phyloP scores from a whole-genome alignment of 2,329 filamentous ascomycete genomes.

The Elsinoe necatrix region DNA sequence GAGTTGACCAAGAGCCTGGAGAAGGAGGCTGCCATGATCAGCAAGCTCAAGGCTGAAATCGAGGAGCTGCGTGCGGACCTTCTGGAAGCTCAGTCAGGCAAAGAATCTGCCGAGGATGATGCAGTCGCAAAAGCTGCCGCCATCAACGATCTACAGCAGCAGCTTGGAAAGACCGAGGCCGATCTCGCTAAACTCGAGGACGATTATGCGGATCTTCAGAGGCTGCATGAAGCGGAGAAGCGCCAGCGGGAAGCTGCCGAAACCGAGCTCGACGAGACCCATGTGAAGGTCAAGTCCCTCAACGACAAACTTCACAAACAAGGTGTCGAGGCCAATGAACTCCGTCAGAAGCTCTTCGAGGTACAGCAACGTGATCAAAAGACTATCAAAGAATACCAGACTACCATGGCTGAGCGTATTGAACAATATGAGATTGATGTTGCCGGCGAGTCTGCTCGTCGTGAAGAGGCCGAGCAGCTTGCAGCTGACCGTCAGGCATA shows the following conservation, averaged over 20 bases:
- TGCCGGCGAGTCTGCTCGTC: slow-evolving; percentile 31
- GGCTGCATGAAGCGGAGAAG: slow-evolving; percentile 34
- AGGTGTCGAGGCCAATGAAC: slow-evolving; percentile 41
- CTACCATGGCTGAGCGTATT: slow-evolving; percentile 32
- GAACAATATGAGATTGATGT: slow-evolving; percentile 33
- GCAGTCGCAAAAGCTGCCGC: slow-evolving; percentile 31
- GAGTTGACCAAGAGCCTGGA: slow-evolving; percentile 33
- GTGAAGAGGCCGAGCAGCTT: slow-evolving; percentile 32
- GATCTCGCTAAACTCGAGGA: slow-evolving; percentile 25
- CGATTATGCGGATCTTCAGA: slow-evolving; percentile 32
- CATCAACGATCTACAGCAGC: slow-evolving; percentile 33
- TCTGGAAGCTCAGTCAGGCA: slow-evolving; percentile 26
- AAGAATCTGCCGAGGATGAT: slow-evolving; percentile 31
- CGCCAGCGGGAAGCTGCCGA: slow-evolving; percentile 38
- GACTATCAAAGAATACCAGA: slow-evolving; percentile 33
- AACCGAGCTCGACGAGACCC: slow-evolving; percentile 35
- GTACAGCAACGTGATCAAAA: slow-evolving; percentile 36
- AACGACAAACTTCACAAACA: slow-evolving; percentile 33
- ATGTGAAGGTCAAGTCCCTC: slow-evolving; percentile 34
- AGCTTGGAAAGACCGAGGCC: slow-evolving; percentile 28
- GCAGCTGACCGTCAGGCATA: slow-evolving; percentile 29
- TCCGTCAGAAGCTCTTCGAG: slow-evolving; percentile 41
- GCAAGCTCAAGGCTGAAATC: slow-evolving; percentile 28
- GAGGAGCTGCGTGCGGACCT: slow-evolving; percentile 29
- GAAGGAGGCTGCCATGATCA: slow-evolving; percentile 31